Evolutionary conservation across 352 stramenopile genomes (phyloP), one percentile per base, ranked within the genome.

Genomic region (Globisporangium abappressorium): DNA sequence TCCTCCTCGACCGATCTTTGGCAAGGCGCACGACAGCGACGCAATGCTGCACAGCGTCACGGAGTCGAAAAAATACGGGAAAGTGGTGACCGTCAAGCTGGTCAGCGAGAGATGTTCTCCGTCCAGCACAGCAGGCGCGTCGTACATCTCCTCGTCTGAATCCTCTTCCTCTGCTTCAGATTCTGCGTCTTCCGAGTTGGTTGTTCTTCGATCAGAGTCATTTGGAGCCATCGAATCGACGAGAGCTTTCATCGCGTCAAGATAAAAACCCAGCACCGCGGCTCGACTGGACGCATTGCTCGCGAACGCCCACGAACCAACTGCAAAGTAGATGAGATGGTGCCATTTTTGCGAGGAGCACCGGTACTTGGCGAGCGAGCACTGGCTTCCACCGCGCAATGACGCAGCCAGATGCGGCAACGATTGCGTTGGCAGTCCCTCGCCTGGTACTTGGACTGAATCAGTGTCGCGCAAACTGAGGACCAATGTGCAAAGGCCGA

Each of bases 71-170:
- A 90, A 86, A 54, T 78, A 78, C 22, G 83, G 76, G 26, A 93
- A 71, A 3, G 84, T 88, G 33, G 82, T 74, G 64, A 85, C 81
- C 9, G 81, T 90, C 61, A 93, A 60, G 36, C 71, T 91, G 66
- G 88, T 88, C 6, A 93, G 65, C 26, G 89, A 72, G 14, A 81
- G 68, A 57, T 93, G 85, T 41, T 91, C 78, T 28, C 85, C 85
- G 56, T 84, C 70, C 1, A 57, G 30, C 15, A 83, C 76, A 14
- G 78, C 69, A 43, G 77, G 59, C 34, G 59, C 56, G 7, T 71
- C 60, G 4, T 74, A 41, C 12, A 51, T 61, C 30, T 71, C 62
- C 6, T 73, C 68, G 14, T 76, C 74, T 15, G 70, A 57, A 26
- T 81, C 71, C 64, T 72, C 71, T 24, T 71, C 57, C 20, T 77